Percentiles rank a stretch among this genome's conserved stretches.
Evolutionary conservation across 345 rosid genomes (phyloP).

Genomic region (Lagerstroemia speciosa): DNA sequence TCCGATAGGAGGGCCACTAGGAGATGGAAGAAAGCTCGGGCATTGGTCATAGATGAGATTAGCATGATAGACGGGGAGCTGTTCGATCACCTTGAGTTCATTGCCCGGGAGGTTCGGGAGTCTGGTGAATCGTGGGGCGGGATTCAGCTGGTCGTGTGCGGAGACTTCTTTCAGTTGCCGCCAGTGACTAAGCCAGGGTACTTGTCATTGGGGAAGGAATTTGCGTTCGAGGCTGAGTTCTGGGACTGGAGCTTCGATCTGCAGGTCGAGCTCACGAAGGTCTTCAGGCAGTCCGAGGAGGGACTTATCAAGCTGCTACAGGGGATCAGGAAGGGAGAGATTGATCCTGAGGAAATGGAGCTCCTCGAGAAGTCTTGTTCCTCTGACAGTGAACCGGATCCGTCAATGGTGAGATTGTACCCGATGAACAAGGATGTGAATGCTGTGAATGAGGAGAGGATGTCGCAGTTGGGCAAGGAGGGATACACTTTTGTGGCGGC

Average conservation of each 20-base stretch:
- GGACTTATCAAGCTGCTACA: constrained; percentile 20
- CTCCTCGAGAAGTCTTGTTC: constrained; percentile 17
- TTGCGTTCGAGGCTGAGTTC: constrained; percentile 32
- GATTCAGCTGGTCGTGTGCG: constrained; percentile 25
- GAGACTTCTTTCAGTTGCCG: constrained; percentile 31
- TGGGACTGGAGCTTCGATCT: constrained; percentile 26
- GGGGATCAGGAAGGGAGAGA: constrained; percentile 21
- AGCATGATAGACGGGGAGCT: constrained; percentile 21
- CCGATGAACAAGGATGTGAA: constrained; percentile 22
- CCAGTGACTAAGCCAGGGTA: constrained; percentile 4
- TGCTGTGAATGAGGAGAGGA: constrained; percentile 13
- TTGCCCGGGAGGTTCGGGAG: constrained; percentile 19
- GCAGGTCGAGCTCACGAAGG: constrained; percentile 23
- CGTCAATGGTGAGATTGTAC: constrained; percentile 16
- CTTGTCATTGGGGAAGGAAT: constrained; percentile 6
- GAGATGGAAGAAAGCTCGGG: constrained; percentile 27
- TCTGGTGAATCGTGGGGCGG: constrained; percentile 29
- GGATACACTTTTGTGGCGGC: constrained; percentile 2
- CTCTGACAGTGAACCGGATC: constrained; percentile 2
- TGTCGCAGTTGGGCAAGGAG: constrained; percentile 15
- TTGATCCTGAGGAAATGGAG: constrained; percentile 13
- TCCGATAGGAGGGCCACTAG: constrained; percentile 11
- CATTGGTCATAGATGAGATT: constrained; percentile 27
- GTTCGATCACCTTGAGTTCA: constrained; percentile 25
- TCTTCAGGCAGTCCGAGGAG: constrained; percentile 29